Evolutionary conservation across 306 rosid species (phyloP).

Genomic region (Senna siamea): DNA sequence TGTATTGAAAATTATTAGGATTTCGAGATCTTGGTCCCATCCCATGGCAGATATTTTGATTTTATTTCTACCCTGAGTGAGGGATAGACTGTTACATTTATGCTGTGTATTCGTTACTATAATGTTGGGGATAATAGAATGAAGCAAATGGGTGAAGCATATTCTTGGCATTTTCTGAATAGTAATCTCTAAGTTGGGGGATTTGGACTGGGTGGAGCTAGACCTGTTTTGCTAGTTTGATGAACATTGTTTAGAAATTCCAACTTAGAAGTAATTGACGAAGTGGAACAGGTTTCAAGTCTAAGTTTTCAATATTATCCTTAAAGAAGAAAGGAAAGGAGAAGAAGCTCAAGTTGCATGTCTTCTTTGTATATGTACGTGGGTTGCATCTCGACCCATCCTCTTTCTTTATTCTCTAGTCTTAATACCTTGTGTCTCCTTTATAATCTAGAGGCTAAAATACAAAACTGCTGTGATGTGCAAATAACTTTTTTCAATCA

Average conservation of each 20-base stretch:
- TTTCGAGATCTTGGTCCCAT: neutral
- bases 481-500: too few species aligned
- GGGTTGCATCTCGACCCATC: too few species aligned
- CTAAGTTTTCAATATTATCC: neutral
- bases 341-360: too few species aligned
- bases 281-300: neutral
- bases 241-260: neutral
- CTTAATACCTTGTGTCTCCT: too few species aligned
- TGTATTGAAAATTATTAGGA: too few species aligned
- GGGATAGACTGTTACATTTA: neutral
- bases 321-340: neutral
- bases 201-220: constrained; percentile 8
- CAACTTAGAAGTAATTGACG: neutral
- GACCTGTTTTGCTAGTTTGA: neutral
- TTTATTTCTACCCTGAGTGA: too few species aligned
- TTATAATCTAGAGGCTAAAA: too few species aligned
- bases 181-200: neutral
- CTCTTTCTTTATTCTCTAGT: too few species aligned
- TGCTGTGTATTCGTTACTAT: neutral
- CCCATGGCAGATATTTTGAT: too few species aligned
- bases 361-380: too few species aligned
- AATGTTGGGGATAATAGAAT: neutral
- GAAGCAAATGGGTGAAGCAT: neutral
- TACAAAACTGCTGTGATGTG: too few species aligned
- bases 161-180: constrained; percentile 1